Evolutionary conservation across 345 rosid species (phyloP).

Genomic region (Raphanus sativus): DNA sequence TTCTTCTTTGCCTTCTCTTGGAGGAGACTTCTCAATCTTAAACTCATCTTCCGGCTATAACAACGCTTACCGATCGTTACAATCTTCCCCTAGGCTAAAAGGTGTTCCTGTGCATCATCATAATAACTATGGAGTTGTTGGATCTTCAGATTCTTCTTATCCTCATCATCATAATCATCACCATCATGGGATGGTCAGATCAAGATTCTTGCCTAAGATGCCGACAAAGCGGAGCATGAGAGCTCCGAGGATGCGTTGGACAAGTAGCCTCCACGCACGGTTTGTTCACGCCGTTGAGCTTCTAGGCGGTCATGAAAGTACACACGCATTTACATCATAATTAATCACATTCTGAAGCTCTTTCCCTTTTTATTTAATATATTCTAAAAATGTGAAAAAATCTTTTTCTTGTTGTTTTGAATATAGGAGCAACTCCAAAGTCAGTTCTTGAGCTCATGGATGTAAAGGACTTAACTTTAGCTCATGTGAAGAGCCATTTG

Average conservation of each 20-base stretch:
- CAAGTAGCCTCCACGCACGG: conserved; percentile 79
- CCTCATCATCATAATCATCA: conserved; percentile 43
- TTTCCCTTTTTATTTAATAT: background rate
- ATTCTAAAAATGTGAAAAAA: background rate
- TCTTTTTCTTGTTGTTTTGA: background rate
- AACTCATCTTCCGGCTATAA: conserved; percentile 42
- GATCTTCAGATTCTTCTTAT: conserved; percentile 50
- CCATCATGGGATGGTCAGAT: conserved; percentile 58
- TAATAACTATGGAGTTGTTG: conserved; percentile 51
- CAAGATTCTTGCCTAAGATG: conserved; percentile 66
- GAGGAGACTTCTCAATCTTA: conserved; percentile 45
- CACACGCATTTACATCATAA: background rate
- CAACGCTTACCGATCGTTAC: conserved; percentile 42
- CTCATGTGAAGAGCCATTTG: conserved; percentile 90
- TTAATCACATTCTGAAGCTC: background rate
- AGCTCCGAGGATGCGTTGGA: conserved; percentile 94
- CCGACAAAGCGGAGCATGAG: conserved; percentile 80
- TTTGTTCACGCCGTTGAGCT: conserved; percentile 91
- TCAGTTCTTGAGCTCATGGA: conserved; percentile 91
- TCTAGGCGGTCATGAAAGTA: conserved; percentile 96
- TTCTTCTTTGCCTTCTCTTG: conserved; percentile 46
- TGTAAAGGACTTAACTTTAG: conserved; percentile 86
- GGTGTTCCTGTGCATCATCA: conserved; percentile 48
- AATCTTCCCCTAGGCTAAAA: conserved; percentile 45
- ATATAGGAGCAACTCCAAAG: conserved; percentile 88